Percentiles rank a stretch among this genome's conserved stretches.
Evolutionary conservation across 345 rosid species (phyloP).

Genomic region (Eucalyptus lansdowneana): DNA sequence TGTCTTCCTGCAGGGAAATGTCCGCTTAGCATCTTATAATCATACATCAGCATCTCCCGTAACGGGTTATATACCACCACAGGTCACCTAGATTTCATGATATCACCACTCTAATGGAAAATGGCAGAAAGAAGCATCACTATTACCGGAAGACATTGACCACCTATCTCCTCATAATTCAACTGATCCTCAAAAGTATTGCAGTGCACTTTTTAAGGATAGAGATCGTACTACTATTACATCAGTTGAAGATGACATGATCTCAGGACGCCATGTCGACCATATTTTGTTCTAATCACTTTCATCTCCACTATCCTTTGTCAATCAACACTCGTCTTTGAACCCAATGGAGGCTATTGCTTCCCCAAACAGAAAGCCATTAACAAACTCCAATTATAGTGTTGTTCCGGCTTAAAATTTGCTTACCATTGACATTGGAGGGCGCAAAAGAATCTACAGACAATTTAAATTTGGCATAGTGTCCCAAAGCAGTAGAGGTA

Average conservation of each 20-base stretch:
- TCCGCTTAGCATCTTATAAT: neutral
- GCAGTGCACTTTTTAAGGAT: neutral
- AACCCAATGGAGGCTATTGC: neutral
- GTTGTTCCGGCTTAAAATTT: neutral
- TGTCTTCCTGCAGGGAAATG: constrained; percentile 34
- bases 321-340: neutral
- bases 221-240: neutral
- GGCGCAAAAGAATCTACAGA: neutral
- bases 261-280: neutral
- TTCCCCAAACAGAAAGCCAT: neutral
- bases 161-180: neutral
- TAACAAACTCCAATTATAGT: neutral
- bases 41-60: neutral
- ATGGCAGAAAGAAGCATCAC: neutral
- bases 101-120: neutral
- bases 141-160: neutral
- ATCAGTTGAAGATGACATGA: neutral
- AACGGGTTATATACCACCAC: neutral
- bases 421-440: neutral
- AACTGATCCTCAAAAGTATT: neutral
- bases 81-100: neutral
- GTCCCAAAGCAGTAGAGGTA: neutral
- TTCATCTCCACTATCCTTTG: neutral
- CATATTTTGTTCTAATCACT: neutral
- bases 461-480: neutral